Base-by-base conservation (phyloP, 345 rosid species). In the Melaleuca quinquenervia region DNA sequence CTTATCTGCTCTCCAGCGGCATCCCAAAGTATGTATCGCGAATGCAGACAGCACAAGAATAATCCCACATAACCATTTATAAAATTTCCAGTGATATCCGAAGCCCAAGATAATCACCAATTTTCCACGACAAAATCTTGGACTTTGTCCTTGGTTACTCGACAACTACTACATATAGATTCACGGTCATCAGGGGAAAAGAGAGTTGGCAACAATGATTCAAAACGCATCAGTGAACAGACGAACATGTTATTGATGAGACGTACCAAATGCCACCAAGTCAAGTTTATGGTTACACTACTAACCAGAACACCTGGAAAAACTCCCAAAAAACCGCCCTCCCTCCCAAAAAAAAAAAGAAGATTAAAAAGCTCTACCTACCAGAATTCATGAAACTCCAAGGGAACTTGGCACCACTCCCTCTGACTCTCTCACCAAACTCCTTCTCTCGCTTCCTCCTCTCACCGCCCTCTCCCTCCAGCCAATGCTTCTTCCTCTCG, bases 401-500 rank as follows among this genome's bases (percentile, higher is more conserved):
- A 3, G 94, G 97, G 82, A 95, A 93, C 90, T 94, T 95, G 15
- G 88, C 86, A 29, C 54, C 83, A 7, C 53, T 78, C 44, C 85
- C 50, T 45, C 84, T 70, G 32, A 51, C 45, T 8, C 85, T 70
- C 22, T n/a, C 56, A 36, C 54, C 82, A 26, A 60, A 51, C 58
- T 76, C 58, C 29, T 51, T 82, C 56, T 56, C 87, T 24, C 84
- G 58, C 75, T 85, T 88, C 45, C 93, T 75, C 82, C 90, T 78
- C 82, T 88, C 75, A 52, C 87, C 85, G 83, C 76, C 88, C 26
- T 55, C 83, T 29, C 82, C 92, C 13, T 98, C 96, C 50, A 98
- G 98, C 99, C 99, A 98, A 83, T 96, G 99, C 86, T 78, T 93
- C 91, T 85, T 93, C 87, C 84, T 93, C 91, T 86, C 95, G 24